Base-by-base conservation (phyloP, 768 basidiomycete species). In the Mycena belliarum region DNA sequence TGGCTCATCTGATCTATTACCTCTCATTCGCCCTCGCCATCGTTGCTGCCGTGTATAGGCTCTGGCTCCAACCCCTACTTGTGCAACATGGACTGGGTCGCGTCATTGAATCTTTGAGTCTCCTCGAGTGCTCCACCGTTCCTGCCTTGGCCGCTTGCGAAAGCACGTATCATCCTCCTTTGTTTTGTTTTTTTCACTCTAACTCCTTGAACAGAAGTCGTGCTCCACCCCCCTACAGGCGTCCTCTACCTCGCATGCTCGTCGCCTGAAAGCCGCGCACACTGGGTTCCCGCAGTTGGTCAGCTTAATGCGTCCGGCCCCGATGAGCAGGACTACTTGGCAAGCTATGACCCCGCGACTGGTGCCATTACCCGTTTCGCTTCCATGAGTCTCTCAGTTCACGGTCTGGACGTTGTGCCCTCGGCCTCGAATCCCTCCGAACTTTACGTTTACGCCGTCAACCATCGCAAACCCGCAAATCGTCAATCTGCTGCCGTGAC, bases 371-470 rank as follows among this genome's bases (percentile, higher is more conserved):
- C 74, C 12, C 79, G 74, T 8, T 79, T 89, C 16, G 62, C 72
- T 15, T 63, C 83, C 9, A 61, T 67, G 21, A 81, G 81, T 8
- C 71, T 88, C 46, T 80, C 81, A 20, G 64, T 84, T 12, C 86
- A 88, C 55, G 88, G 88, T 16, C 82, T 91, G 80, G 88, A 89
- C 54, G 79, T 88, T 21, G 85, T 87, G 10, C 74, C 79, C 1
- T 84, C 85, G 8, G 63, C 72, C 1, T 62, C 73, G 3, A 71
- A 85, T 53, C 74, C 81, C 5, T 69, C 74, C 12, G 69, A 78
- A 45, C 76, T 89, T 10, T 88, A 80, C 60, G 73, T 90, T 16
- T 90, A 88, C 64, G 73, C 87, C n/a, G 75, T 91, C 61, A 91
- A 91, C 66, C 88, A 91, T 67, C 82, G 86, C 28, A 74, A 72